Evolutionary conservation across 1,139 yeast genomes (phyloP).

Genomic region (Taphrina pruni): DNA sequence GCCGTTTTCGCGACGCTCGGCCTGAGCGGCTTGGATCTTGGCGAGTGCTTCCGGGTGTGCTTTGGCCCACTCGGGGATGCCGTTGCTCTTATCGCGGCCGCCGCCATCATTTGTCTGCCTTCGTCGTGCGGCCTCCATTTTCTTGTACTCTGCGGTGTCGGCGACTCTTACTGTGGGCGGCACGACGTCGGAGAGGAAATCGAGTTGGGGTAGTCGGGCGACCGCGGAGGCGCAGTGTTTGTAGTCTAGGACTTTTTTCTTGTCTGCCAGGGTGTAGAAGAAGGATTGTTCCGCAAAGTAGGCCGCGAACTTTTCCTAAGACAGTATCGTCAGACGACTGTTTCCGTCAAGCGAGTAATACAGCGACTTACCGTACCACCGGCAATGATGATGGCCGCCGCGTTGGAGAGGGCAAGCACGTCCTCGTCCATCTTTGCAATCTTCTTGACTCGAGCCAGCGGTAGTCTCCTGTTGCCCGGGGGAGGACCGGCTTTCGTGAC

Average conservation of each 20-base stretch:
- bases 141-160: conserved; percentile 24
- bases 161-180: conserved; percentile 21
- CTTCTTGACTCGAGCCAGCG: conserved; percentile 79
- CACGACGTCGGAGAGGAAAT: conserved; percentile 37
- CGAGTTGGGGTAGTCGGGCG: conserved; percentile 37
- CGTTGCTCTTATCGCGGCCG: background rate
- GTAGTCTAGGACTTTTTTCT: conserved; percentile 34
- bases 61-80: conserved; percentile 19
- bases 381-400: conserved; percentile 39
- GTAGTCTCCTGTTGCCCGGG: conserved; percentile 54
- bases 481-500: conserved; percentile 14
- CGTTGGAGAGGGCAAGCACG: conserved; percentile 37
- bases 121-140: background rate
- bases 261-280: conserved; percentile 38
- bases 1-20: background rate
- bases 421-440: conserved; percentile 88
- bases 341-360: too few relatives aligned
- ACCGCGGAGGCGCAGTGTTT: conserved; percentile 38
- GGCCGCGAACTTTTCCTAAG: conserved; percentile 33
- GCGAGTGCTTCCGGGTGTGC: conserved; percentile 17
- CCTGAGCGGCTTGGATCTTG: conserved; percentile 14
- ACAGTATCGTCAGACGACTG: too few relatives aligned
- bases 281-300: conserved; percentile 40
- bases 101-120: conserved; percentile 2
- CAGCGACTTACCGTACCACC: conserved; percentile 36